phyloP scores from a whole-genome alignment of 345 rosid genomes.

The Salix exigua region DNA sequence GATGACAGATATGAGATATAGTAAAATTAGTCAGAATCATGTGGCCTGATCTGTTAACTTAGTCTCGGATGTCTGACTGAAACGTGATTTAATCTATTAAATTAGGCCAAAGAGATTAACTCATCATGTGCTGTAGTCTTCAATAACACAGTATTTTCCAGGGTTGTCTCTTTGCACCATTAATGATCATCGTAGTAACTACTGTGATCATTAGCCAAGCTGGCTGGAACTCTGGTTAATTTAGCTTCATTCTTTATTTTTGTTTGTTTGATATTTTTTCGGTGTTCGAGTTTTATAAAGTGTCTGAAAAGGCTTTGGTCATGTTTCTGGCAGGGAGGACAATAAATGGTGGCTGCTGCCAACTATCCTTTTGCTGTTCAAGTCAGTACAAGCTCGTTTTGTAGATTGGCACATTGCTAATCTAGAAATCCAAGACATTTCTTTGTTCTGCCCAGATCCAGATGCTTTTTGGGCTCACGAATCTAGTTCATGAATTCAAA shows the following conservation, averaged over 20 bases:
- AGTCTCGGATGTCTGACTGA: background rate
- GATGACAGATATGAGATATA: background rate
- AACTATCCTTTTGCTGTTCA: slow-evolving; percentile 57
- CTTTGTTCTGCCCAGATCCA: slow-evolving; percentile 79
- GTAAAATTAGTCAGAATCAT: background rate
- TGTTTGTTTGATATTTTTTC: background rate
- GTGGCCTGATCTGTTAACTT: background rate
- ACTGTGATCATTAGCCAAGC: background rate
- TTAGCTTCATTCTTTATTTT: background rate
- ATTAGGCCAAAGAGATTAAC: background rate
- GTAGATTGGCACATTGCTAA: slow-evolving; percentile 92
- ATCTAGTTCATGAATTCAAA: slow-evolving; percentile 45
- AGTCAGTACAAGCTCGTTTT: slow-evolving; percentile 77
- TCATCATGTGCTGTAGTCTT: background rate
- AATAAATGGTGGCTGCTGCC: slow-evolving; percentile 95
- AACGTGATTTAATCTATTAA: background rate
- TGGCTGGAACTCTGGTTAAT: background rate
- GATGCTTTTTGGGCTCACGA: slow-evolving; percentile 93
- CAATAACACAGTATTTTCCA: background rate
- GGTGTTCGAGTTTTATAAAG: background rate
- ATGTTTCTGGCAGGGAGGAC: slow-evolving; percentile 53
- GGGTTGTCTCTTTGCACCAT: background rate
- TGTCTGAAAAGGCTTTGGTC: background rate
- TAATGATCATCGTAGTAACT: background rate
- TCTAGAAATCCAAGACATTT: slow-evolving; percentile 75